Percentiles rank a stretch among this genome's conserved stretches.
Conservation (phyloP, 495 filamentous ascomycete genomes). For the Pseudotulostoma volvatum region DNA sequence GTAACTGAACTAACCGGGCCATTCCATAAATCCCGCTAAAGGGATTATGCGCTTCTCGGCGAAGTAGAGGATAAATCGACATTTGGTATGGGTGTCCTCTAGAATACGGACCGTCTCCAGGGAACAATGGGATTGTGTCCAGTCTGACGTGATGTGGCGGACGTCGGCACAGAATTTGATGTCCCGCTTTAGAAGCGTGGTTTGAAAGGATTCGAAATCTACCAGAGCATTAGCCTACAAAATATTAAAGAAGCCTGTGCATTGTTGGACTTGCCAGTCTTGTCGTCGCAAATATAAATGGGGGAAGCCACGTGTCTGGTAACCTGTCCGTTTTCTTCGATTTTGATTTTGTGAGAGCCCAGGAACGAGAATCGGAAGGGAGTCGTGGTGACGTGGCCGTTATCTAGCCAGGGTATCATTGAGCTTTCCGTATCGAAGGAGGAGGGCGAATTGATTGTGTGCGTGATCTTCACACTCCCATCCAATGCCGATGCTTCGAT, state of each 20-base stretch:
- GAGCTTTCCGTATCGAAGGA: background rate
- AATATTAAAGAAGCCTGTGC: background rate
- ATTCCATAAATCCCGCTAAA: constrained; percentile 1
- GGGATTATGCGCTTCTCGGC: background rate
- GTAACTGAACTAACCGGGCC: background rate
- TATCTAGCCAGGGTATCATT: background rate
- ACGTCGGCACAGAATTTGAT: background rate
- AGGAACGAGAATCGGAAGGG: background rate
- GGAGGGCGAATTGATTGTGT: background rate
- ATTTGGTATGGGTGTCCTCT: background rate
- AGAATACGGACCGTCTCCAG: constrained; percentile 1
- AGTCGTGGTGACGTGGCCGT: background rate
- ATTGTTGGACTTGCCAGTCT: background rate
- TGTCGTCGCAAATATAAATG: background rate
- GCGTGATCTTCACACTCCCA: background rate
- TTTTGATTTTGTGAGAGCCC: background rate
- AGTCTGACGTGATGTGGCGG: background rate
- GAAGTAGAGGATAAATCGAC: background rate
- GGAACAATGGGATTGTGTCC: background rate
- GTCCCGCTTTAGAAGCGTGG: background rate
- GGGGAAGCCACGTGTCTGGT: background rate
- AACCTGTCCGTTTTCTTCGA: background rate
- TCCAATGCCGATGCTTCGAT: background rate
- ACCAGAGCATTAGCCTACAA: background rate
- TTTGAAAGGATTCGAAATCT: constrained; percentile 1